Evolutionary conservation across 768 basidiomycete species (phyloP), one percentile per base, ranked within the genome.

Genomic region (Kondoa subrosea): DNA sequence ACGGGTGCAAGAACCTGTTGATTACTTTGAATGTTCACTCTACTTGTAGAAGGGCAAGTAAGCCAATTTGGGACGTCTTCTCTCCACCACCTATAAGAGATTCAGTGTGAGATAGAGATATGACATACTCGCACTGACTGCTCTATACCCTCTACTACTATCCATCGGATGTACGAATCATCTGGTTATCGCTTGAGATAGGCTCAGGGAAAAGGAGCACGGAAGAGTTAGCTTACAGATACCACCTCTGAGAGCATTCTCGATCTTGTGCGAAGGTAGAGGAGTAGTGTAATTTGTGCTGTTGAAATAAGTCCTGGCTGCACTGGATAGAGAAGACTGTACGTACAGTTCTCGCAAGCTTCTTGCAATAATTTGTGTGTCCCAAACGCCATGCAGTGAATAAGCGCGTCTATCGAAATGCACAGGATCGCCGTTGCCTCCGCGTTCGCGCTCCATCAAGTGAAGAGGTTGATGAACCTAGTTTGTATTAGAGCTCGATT

Each of bases 401-500:
- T 67, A 70, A 21, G 59, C 31, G 0, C 69, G n/a, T 0, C 69
- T 64, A 26, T 72, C 69, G 64, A 72, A 75, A 21, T 69, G 16
- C 34, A 71, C 65, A 34, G 31, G 66, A 76, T 80, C 80, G 3
- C 82, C 82, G 74, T 96, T 97, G 0, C 92, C 93, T 2, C 93
- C 93, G 32, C 88, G 81, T 72, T 91, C 85, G 21, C 91, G 81
- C 1, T 89, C 89, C 0, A 87, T 87, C 40, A 99, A 81, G 76
- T 99, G 93, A 66, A 99, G 79, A 2, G 93, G 93, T 82, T 87
- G 85, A 73, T 95, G 93, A 81, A 93, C n/a, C n/a, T n/a, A n/a
- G n/a, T n/a, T n/a, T n/a, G n/a, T n/a, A n/a, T n/a, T n/a, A n/a
- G n/a, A n/a, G n/a, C n/a, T n/a, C n/a, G n/a, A n/a, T n/a, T n/a